Base-by-base conservation (phyloP, 2,329 filamentous ascomycete species). In the Nannizzia gypsea region DNA sequence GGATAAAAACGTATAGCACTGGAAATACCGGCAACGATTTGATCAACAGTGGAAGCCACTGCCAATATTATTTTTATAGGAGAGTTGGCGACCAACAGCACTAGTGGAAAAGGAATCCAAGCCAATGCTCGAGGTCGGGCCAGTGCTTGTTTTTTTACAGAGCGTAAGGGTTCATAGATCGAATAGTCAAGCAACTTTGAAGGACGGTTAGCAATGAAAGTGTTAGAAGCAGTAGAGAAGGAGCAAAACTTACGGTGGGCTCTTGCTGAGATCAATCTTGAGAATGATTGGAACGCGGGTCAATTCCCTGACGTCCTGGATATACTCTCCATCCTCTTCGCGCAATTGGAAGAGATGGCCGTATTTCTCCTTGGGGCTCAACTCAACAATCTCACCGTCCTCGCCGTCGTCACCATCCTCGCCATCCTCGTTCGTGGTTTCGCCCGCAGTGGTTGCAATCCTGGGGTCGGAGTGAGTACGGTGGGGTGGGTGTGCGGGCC, bases 241-340 rank as follows among this genome's bases (percentile, higher is more conserved):
- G 46, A 17, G 11, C 17, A 60, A 40, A 11, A 52, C 93, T 85
- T 88, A 99, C 91, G 93, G 93, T 77, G 93, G 93, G 78, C 92
- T 97, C 88, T 99, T 99, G 77, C 82, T 89, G 69, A 99, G 83
- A 77, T 99, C 93, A 65, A 93, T 97, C 85, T 96, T 97, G 70
- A 99, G 78, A 72, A 99, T 95, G 66, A 99, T 88, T n/a, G 93
- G 93, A 63, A 99, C 88, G 67, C 92, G 83, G 48, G 90, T 92
- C 91, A 99, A 96, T 80, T 99, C 93, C 61, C 86, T 91, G 66
- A 99, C 90, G 74, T 99, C 93, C 77, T 99, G 93, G 70, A 99
- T 96, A 78, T 95, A 95, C 68, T 97, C 89, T 65, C 92, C 92
- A 67, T 88, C 87, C 75, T 95, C 89, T 74, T 99, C 92, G 58